These are phyloP conservation scores for Penicillium thymicola DNA, from an alignment of 2,329 filamentous ascomycete species.

Conservation along the genomic window DNA sequence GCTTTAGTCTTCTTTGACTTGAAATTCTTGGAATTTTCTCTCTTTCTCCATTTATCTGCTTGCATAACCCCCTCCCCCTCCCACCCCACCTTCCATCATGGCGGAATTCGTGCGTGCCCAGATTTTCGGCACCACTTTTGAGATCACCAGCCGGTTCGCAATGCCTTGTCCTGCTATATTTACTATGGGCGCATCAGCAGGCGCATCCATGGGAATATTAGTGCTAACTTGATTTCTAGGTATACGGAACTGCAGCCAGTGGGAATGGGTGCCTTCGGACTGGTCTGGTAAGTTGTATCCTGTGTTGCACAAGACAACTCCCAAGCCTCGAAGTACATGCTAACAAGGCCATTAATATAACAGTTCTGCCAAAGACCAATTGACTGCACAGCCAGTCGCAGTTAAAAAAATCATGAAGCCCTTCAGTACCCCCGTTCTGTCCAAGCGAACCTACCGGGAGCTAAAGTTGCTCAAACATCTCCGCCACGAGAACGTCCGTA, in stretches of 20 bases:
- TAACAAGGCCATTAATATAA: conserved; percentile 17
- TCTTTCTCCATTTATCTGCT: conserved; percentile 10
- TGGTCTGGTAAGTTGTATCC: conserved; percentile 74
- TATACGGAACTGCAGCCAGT: conserved; percentile 98
- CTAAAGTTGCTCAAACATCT: conserved; percentile 96
- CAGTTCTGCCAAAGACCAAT: conserved; percentile 95
- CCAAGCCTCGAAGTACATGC: neutral
- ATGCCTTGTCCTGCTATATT: neutral
- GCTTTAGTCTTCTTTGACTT: neutral
- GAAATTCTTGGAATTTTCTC: conserved; percentile 8
- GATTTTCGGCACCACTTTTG: conserved; percentile 99
- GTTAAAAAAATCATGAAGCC: conserved; percentile 99
- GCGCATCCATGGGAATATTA: neutral
- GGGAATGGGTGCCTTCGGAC: conserved; percentile 97
- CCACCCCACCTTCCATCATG: conserved; percentile 58
- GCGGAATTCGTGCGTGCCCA: conserved; percentile 98
- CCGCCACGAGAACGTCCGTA: conserved; percentile 82
- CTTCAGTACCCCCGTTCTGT: conserved; percentile 97
- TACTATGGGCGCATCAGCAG: neutral
- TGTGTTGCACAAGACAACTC: conserved; percentile 5
- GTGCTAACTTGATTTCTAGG: conserved; percentile 48
- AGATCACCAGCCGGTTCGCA: conserved; percentile 92
- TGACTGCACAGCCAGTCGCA: conserved; percentile 92
- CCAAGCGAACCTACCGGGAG: conserved; percentile 96
- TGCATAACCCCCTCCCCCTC: neutral